Conservation (phyloP, 2,329 filamentous ascomycete genomes). For the Trichoderma sp. region DNA sequence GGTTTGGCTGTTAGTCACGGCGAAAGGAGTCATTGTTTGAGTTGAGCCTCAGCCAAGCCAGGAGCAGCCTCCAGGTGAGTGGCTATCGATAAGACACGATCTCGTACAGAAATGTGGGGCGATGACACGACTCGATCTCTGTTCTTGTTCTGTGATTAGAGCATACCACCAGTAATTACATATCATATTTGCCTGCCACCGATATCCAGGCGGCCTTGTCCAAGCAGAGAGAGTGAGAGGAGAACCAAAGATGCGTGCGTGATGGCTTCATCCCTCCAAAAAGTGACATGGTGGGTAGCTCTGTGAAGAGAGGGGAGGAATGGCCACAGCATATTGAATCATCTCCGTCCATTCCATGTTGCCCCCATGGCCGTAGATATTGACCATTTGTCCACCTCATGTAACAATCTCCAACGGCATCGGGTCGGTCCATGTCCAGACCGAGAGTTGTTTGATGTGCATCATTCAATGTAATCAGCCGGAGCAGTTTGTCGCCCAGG, state of each 20-base stretch:
- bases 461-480: not conserved
- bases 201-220: not conserved
- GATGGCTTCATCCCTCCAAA: not conserved
- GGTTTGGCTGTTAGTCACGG: not conserved
- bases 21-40: slow-evolving; percentile 10
- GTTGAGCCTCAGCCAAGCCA: not conserved
- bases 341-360: not conserved
- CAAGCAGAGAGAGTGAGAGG: not conserved
- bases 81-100: slow-evolving; percentile 20
- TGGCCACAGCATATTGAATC: not conserved
- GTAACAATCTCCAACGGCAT: not conserved
- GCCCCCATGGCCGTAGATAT: not conserved
- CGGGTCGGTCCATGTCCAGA: not conserved
- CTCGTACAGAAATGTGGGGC: not conserved
- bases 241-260: not conserved
- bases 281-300: not conserved
- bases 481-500: not conserved
- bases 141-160: not conserved
- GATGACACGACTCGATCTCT: slow-evolving; percentile 10
- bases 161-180: slow-evolving; percentile 10
- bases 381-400: not conserved
- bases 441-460: no score
- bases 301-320: not conserved
- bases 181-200: not conserved
- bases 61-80: not conserved